Conservation (phyloP, 1,284 basidiomycete species). For the Naganishia sp. region DNA sequence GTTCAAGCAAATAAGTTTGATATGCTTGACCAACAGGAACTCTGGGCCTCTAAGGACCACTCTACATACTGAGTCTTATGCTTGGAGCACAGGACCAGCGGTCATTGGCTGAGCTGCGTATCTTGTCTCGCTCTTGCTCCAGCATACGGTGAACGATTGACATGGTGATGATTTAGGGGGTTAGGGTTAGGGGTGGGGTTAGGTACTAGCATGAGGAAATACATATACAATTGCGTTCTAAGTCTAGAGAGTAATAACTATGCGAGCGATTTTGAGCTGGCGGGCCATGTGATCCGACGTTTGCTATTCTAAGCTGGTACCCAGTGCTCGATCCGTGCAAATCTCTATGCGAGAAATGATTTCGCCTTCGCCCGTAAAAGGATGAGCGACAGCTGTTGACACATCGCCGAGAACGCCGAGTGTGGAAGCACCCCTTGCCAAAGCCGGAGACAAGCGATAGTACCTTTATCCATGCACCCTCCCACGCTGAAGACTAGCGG, state of each 20-base stretch:
- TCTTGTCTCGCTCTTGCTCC: too few relatives aligned
- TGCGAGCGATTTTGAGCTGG: too few relatives aligned
- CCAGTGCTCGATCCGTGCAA: too few relatives aligned
- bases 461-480: constrained; percentile 10
- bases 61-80: constrained; percentile 5
- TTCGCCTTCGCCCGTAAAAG: constrained; percentile 1
- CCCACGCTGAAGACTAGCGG: constrained; percentile 19
- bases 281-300: too few relatives aligned
- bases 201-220: background rate
- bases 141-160: too few relatives aligned
- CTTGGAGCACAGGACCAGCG: constrained; percentile 5
- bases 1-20: constrained; percentile 1
- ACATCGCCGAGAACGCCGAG: constrained; percentile 2
- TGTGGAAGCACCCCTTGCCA: constrained; percentile 7
- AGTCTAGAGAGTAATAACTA: background rate
- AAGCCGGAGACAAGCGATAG: background rate
- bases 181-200: constrained; percentile 3
- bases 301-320: background rate
- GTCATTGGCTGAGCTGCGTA: constrained; percentile 1
- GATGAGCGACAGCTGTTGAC: constrained; percentile 7
- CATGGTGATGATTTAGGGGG: background rate
- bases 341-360: constrained; percentile 1
- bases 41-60: background rate
- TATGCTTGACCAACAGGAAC: constrained; percentile 12
- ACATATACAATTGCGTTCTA: background rate